Percentiles rank a stretch among this genome's conserved stretches.
These are phyloP conservation scores for Penicillium malachiteum DNA, from an alignment of 495 filamentous ascomycete species.

Conservation along the genomic window DNA sequence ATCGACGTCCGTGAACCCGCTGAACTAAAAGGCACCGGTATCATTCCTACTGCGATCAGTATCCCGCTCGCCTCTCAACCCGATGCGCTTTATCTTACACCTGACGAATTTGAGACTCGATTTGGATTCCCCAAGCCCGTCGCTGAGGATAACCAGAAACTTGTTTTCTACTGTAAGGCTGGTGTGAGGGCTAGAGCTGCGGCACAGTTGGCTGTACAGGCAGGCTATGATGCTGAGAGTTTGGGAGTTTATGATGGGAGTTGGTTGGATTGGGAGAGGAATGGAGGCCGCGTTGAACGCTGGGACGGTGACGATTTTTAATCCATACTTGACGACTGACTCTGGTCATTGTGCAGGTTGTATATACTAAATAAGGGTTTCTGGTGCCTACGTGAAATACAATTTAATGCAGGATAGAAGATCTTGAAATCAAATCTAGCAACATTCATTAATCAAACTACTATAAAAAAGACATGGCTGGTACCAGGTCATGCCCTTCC, in stretches of 20 bases:
- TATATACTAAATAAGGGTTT: slow-evolving; percentile 5
- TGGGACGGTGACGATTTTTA: slow-evolving; percentile 39
- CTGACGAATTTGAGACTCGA: slow-evolving; percentile 68
- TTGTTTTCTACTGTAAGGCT: slow-evolving; percentile 92
- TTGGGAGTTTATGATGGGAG: slow-evolving; percentile 84
- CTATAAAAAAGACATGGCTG: slow-evolving; percentile 15
- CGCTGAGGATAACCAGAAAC: slow-evolving; percentile 20
- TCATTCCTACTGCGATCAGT: slow-evolving; percentile 76
- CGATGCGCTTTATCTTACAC: slow-evolving; percentile 70
- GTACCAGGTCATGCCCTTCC: slow-evolving; percentile 29
- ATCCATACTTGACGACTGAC: neutral
- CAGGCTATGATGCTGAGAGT: slow-evolving; percentile 68
- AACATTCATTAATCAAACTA: slow-evolving; percentile 22
- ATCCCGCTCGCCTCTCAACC: slow-evolving; percentile 76
- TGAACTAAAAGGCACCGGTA: slow-evolving; percentile 66
- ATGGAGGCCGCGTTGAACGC: slow-evolving; percentile 60
- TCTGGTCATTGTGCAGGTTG: neutral
- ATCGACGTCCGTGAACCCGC: slow-evolving; percentile 82
- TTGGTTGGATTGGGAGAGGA: slow-evolving; percentile 84
- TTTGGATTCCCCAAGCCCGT: slow-evolving; percentile 48
- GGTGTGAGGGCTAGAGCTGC: slow-evolving; percentile 80
- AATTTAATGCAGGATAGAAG: neutral
- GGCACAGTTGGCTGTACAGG: slow-evolving; percentile 73
- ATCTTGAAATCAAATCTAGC: slow-evolving; percentile 9
- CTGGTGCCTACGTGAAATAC: neutral